Conservation (phyloP, 352 stramenopile species). For the Aphanomyces euteiches region DNA sequence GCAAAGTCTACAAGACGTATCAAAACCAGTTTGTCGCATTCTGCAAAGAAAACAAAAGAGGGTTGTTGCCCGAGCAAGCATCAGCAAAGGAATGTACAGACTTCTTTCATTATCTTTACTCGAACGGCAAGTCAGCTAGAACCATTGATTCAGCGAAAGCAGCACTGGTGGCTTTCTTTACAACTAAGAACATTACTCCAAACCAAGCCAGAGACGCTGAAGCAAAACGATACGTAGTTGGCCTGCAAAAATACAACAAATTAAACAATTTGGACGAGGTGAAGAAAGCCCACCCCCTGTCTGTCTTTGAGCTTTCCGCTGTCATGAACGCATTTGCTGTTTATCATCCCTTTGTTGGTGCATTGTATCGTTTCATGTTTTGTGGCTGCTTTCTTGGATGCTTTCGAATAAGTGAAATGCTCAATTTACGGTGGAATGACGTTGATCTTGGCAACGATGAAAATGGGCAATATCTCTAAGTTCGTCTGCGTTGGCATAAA, state of each 20-base stretch:
- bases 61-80: background rate
- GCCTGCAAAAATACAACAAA: conserved; percentile 14
- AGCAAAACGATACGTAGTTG: background rate
- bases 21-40: conserved; percentile 11
- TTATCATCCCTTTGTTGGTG: conserved; percentile 3
- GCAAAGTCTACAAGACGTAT: conserved; percentile 4
- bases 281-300: background rate
- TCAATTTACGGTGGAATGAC: conserved; percentile 10
- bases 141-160: conserved; percentile 5
- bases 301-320: background rate
- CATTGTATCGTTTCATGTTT: background rate
- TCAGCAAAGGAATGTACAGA: conserved; percentile 2
- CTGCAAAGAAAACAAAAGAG: too few relatives aligned
- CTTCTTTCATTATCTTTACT: conserved; percentile 7
- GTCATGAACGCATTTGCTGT: conserved; percentile 3
- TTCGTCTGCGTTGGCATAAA: background rate
- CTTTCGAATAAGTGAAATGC: conserved; percentile 6
- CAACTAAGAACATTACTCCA: background rate
- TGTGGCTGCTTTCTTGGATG: background rate
- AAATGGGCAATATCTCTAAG: background rate
- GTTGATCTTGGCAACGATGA: background rate
- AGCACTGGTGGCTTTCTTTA: conserved; percentile 6
- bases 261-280: conserved; percentile 4
- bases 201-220: background rate
- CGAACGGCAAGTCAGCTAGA: background rate